These are phyloP conservation scores for Lasiodiplodia gonubiensis DNA, from an alignment of 2,329 filamentous ascomycete species.

Conservation along the genomic window DNA sequence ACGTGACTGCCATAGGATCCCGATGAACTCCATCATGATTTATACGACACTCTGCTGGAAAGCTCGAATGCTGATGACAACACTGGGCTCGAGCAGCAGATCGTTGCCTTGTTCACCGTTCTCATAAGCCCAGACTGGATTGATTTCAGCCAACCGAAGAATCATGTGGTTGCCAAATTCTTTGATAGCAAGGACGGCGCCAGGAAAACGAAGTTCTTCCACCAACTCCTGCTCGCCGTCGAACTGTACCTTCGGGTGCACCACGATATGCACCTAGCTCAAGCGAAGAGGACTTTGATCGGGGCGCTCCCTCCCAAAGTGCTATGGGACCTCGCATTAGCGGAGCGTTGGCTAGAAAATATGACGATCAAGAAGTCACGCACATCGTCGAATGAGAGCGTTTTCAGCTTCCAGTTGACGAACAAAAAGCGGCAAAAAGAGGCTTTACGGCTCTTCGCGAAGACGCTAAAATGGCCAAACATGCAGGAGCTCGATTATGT, in stretches of 20 bases:
- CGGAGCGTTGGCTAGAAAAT: slow-evolving; percentile 73
- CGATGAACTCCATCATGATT: slow-evolving; percentile 56
- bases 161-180: slow-evolving; percentile 76
- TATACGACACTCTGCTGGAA: slow-evolving; percentile 72
- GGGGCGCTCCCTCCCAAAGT: slow-evolving; percentile 71
- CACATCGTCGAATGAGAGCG: slow-evolving; percentile 48
- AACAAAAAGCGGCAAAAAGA: slow-evolving; percentile 71
- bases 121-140: slow-evolving; percentile 74
- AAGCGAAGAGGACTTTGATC: slow-evolving; percentile 68
- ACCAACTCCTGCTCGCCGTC: slow-evolving; percentile 75
- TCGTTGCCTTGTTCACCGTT: slow-evolving; percentile 72
- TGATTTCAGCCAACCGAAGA: slow-evolving; percentile 71
- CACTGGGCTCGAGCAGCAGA: slow-evolving; percentile 69
- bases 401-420: slow-evolving; percentile 67
- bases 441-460: slow-evolving; percentile 70
- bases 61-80: slow-evolving; percentile 69
- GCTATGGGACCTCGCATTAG: slow-evolving; percentile 75
- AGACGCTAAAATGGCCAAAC: slow-evolving; percentile 79
- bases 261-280: slow-evolving; percentile 64
- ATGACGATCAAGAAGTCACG: slow-evolving; percentile 68
- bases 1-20: slow-evolving; percentile 48
- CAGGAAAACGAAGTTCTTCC: slow-evolving; percentile 71
- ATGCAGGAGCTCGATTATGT: slow-evolving; percentile 67
- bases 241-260: slow-evolving; percentile 75
- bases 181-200: slow-evolving; percentile 65